Evolutionary conservation across 2,329 filamentous ascomycete species (phyloP).

Genomic region (Talaromyces sp.): DNA sequence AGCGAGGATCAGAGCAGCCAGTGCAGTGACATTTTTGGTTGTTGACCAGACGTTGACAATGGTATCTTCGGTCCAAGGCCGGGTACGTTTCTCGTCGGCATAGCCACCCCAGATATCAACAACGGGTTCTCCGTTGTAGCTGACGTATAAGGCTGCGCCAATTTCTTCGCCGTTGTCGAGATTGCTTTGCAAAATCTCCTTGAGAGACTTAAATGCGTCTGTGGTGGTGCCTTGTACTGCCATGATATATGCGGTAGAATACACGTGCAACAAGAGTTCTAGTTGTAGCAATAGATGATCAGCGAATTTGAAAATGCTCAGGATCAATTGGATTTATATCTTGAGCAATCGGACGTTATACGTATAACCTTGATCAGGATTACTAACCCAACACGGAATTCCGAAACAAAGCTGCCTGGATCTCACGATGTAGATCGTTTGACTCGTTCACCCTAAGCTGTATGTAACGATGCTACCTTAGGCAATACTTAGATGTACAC

Average conservation of each 20-base stretch:
- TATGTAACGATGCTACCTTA: background rate
- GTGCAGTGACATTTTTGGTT: conserved; percentile 38
- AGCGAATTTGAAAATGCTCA: no score
- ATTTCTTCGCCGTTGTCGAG: conserved; percentile 42
- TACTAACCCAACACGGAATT: background rate
- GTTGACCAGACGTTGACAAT: conserved; percentile 41
- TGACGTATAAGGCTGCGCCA: conserved; percentile 46
- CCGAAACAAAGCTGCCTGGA: background rate
- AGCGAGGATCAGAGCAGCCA: conserved; percentile 40
- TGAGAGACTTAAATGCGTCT: conserved; percentile 35
- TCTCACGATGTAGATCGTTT: background rate
- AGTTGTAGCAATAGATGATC: no score
- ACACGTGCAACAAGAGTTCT: no score
- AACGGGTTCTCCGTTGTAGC: conserved; percentile 40
- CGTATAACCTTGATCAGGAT: background rate
- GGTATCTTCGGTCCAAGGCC: conserved; percentile 41
- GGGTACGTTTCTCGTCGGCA: conserved; percentile 27
- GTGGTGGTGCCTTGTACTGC: conserved; percentile 37
- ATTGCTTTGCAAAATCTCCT: conserved; percentile 32
- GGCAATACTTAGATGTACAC: background rate
- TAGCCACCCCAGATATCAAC: conserved; percentile 48
- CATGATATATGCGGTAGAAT: conserved; percentile 20
- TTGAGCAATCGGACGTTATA: no score
- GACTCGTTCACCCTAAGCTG: background rate
- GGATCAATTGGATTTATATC: background rate